Percentiles rank a stretch among this genome's conserved stretches.
phyloP scores from a whole-genome alignment of 129 eudicot species.

The Chrysanthemum makinoi region DNA sequence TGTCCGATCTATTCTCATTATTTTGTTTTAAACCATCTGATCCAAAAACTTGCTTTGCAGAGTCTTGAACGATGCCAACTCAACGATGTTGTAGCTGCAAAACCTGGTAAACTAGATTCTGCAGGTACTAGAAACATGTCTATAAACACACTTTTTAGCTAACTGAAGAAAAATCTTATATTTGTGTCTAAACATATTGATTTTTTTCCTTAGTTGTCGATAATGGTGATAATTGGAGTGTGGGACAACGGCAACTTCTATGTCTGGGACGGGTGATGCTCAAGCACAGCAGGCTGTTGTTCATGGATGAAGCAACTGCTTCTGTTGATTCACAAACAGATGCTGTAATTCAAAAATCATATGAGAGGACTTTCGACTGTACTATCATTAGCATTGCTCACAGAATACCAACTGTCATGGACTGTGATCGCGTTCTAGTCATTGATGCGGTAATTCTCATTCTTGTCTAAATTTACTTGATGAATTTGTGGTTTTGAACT shows the following conservation, averaged over 20 bases:
- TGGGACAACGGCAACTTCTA: constrained; percentile 87
- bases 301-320: constrained; percentile 98
- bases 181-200: background rate
- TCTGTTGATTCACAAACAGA: constrained; percentile 94
- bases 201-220: constrained; percentile 48
- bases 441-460: constrained; percentile 65
- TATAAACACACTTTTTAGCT: background rate
- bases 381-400: constrained; percentile 94
- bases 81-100: constrained; percentile 70
- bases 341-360: constrained; percentile 79
- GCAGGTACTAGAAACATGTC: constrained; percentile 43
- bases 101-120: constrained; percentile 81
- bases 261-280: constrained; percentile 87
- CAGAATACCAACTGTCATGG: constrained; percentile 94
- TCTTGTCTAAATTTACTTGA: background rate
- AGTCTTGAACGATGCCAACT: constrained; percentile 92
- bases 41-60: constrained; percentile 31
- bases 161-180: background rate
- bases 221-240: constrained; percentile 92
- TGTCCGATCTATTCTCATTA: background rate
- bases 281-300: constrained; percentile 66
- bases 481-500: background rate
- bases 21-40: background rate
- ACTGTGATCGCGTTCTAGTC: constrained; percentile 81
- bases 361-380: constrained; percentile 70